Evolutionary conservation across 2,329 filamentous ascomycete species (phyloP).

Genomic region (Paramyrothecium roridum): DNA sequence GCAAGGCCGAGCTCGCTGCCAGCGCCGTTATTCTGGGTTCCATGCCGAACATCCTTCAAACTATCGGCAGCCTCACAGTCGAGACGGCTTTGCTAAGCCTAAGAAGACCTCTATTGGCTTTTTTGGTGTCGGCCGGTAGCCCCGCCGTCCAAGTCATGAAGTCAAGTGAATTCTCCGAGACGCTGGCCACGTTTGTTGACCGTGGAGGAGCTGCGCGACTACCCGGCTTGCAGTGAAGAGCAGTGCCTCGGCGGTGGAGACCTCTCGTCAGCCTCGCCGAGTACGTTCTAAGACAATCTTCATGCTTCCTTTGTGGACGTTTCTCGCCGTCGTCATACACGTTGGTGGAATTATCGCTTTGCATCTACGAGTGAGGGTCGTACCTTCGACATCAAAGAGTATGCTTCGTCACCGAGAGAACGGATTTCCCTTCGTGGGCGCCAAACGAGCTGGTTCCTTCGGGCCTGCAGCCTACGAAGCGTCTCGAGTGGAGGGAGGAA

Average conservation of each 20-base stretch:
- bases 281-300: slow-evolving; percentile 14
- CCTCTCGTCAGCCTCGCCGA: slow-evolving; percentile 6
- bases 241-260: not conserved
- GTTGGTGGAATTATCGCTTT: slow-evolving; percentile 10
- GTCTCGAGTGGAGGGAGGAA: slow-evolving; percentile 8
- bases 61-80: not conserved
- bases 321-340: slow-evolving; percentile 16
- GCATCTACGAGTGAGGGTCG: slow-evolving; percentile 10
- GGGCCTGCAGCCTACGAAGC: slow-evolving; percentile 12
- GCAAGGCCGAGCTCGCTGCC: not conserved
- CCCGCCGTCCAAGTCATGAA: not conserved
- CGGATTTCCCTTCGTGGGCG: slow-evolving; percentile 8
- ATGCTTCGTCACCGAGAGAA: not conserved
- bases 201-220: not conserved
- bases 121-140: not conserved
- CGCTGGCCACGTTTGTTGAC: not conserved
- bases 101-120: not conserved
- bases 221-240: not conserved
- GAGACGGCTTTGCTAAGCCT: not conserved
- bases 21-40: not conserved
- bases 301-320: slow-evolving; percentile 19
- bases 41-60: not conserved
- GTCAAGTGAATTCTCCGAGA: not conserved
- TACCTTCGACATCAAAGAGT: not conserved
- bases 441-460: slow-evolving; percentile 13